Evolutionary conservation across 108 stramenopile genomes (phyloP).

Genomic region (Licmophora abbreviata): DNA sequence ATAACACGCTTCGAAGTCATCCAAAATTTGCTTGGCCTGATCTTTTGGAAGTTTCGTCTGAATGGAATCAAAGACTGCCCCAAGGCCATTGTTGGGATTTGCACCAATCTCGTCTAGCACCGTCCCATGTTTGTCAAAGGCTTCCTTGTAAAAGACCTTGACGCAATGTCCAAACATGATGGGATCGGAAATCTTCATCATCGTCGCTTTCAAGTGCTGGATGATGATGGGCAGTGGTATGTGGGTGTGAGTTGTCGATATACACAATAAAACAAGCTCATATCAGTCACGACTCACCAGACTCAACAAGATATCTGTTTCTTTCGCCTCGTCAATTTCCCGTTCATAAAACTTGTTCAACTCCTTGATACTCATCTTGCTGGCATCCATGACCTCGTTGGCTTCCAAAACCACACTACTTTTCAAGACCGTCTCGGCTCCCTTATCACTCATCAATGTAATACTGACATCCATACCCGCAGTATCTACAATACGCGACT

Average conservation of each 20-base stretch:
- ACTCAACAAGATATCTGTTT: conserved; percentile 64
- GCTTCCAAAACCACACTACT: conserved; percentile 48
- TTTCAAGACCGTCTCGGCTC: conserved; percentile 60
- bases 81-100: conserved; percentile 86
- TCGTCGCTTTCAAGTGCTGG: conserved; percentile 87
- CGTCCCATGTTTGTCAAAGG: conserved; percentile 81
- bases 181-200: conserved; percentile 94
- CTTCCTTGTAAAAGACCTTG: conserved; percentile 79
- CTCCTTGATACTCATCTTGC: conserved; percentile 53
- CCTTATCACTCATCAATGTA: conserved; percentile 56
- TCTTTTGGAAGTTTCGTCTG: conserved; percentile 42
- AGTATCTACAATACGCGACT: conserved; percentile 50
- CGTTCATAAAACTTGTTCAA: conserved; percentile 60
- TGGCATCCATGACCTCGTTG: conserved; percentile 85
- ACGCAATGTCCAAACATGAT: conserved; percentile 92
- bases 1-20: conserved; percentile 81
- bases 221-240: not conserved
- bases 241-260: not conserved
- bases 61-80: conserved; percentile 56
- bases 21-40: conserved; percentile 49
- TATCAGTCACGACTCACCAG: conserved; percentile 9
- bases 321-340: conserved; percentile 84
- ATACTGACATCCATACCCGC: conserved; percentile 60
- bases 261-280: not conserved
- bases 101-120: conserved; percentile 76